Conservation (phyloP, 2,329 filamentous ascomycete species). For the Thermoascus crustaceus region DNA sequence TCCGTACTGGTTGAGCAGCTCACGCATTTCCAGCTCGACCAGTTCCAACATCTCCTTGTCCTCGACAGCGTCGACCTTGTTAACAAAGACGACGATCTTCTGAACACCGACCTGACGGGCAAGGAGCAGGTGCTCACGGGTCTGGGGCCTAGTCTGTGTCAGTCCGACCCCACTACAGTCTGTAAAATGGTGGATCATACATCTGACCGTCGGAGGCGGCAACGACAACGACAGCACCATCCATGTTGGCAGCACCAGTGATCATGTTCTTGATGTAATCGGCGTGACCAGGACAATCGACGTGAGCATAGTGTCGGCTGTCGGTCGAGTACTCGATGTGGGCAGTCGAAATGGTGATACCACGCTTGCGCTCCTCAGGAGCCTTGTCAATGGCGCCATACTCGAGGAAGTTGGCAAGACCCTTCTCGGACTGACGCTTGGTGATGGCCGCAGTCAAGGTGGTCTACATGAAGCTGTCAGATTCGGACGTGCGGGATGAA, state of each 20-base stretch:
- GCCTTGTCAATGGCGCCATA: constrained; percentile 99
- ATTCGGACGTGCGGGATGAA: constrained; percentile 7
- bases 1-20: constrained; percentile 83
- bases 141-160: constrained; percentile 64
- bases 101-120: constrained; percentile 97
- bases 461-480: constrained; percentile 52
- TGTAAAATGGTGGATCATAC: constrained; percentile 36
- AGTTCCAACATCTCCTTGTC: constrained; percentile 99
- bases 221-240: constrained; percentile 96
- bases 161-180: constrained; percentile 6
- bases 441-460: constrained; percentile 98
- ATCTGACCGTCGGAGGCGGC: constrained; percentile 98
- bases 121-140: constrained; percentile 92
- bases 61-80: constrained; percentile 97
- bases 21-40: constrained; percentile 99
- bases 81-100: constrained; percentile 97
- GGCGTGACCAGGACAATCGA: constrained; percentile 99
- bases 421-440: constrained; percentile 93
- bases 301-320: constrained; percentile 93
- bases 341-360: constrained; percentile 97
- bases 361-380: constrained; percentile 97
- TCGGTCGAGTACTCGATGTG: constrained; percentile 99
- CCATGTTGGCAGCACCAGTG: constrained; percentile 98
- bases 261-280: constrained; percentile 99
- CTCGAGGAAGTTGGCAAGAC: constrained; percentile 86